Percentiles rank a stretch among this genome's conserved stretches.
phyloP scores from a whole-genome alignment of 164 flowering plant species.

The Macadamia tetraphylla region DNA sequence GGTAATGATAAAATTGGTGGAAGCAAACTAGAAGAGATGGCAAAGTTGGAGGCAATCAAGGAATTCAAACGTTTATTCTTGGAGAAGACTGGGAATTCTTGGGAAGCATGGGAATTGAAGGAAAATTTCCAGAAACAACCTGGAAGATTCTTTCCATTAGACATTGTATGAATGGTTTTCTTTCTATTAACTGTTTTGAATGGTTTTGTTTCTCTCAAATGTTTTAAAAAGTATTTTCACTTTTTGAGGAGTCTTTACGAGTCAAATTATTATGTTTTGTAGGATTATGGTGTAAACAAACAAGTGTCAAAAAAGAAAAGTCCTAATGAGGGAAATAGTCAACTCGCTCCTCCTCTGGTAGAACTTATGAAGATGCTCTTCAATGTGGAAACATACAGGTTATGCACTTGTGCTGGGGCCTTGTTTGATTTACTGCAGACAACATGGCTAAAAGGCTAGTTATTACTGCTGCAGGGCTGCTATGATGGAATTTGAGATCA shows the following conservation, averaged over 20 bases:
- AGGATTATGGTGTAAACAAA: slow-evolving; percentile 90
- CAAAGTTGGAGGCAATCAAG: slow-evolving; percentile 67
- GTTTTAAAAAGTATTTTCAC: slow-evolving; percentile 1
- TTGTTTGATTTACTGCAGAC: background rate
- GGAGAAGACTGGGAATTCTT: slow-evolving; percentile 91
- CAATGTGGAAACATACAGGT: slow-evolving; percentile 92
- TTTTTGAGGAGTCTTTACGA: background rate
- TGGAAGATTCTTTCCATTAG: slow-evolving; percentile 87
- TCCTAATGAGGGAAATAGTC: slow-evolving; percentile 27
- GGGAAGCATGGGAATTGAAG: slow-evolving; percentile 89
- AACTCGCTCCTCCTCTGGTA: slow-evolving; percentile 61
- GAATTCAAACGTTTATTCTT: slow-evolving; percentile 86
- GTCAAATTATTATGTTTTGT: slow-evolving; percentile 14
- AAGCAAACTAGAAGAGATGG: slow-evolving; percentile 62
- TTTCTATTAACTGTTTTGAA: slow-evolving; percentile 6
- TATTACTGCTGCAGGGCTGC: slow-evolving; percentile 61
- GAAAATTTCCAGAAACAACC: slow-evolving; percentile 76
- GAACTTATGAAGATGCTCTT: slow-evolving; percentile 93
- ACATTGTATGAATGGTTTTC: slow-evolving; percentile 54
- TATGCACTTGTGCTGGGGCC: slow-evolving; percentile 1
- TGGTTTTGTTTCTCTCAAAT: too few relatives aligned
- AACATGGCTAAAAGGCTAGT: background rate
- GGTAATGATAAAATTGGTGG: slow-evolving; percentile 94
- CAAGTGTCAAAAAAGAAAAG: slow-evolving; percentile 40
- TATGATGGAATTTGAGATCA: slow-evolving; percentile 95